Base-by-base conservation (phyloP, 2,329 filamentous ascomycete species). In the Sclerotinia nivalis region DNA sequence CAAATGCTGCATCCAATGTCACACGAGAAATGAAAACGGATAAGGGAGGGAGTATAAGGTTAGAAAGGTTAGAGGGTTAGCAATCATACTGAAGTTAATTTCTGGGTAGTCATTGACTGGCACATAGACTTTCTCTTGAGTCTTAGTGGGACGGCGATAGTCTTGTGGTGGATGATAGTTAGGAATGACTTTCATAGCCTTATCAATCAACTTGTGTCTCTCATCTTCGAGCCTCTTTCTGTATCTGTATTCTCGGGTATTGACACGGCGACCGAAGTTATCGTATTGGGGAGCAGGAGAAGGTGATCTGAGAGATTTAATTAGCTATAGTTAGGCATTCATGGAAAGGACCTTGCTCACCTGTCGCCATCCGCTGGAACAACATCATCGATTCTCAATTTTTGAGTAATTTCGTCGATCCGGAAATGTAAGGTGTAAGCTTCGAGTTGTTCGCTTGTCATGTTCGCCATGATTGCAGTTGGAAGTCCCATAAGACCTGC, bases 71-170 rank as follows among this genome's bases (percentile, higher is more conserved):
- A 90, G 89, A 93, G 93, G 93, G 93, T 97, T 97, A 97, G 94
- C 91, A 94, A 96, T 95, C 95, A 95, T 97, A 99, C 96, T 99
- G 93, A 99, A 99, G 91, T 99, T 99, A 90, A 99, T 98, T 84
- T 99, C 96, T 87, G 96, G 96, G 83, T 99, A 99, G 84, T 99
- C 96, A 89, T 99, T 99, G 85, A 99, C 96, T 81, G 96, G 96
- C 82, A 99, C 96, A 82, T 99, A 99, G 91, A 99, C 96, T 87
- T 99, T 99, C 87, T 99, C 96, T 84, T 99, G 96, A 80, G 96
- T 99, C 91, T 99, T 99, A 81, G 95, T 98, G 73, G 96, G 96
- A 78, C 96, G 93, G 82, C 96, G 93, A 83, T 99, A 99, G 82
- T 99, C 96, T 87, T 95, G 93, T 71, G 96, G 96, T 78, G 96